phyloP scores from a whole-genome alignment of 2,329 filamentous ascomycete genomes.

The Xylariaceae sp. region DNA sequence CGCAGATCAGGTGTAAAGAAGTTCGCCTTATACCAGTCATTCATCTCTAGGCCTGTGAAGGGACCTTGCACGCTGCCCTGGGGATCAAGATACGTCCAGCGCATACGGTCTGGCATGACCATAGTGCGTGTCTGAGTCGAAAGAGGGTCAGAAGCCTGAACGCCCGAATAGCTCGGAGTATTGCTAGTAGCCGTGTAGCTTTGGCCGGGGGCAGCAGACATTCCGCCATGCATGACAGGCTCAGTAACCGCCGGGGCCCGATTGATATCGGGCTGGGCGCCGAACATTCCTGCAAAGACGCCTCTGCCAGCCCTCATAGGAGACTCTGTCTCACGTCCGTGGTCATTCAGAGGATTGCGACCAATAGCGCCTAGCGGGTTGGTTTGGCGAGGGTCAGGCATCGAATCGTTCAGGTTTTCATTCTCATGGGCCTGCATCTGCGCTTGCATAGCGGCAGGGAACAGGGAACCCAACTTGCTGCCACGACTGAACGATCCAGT shows the following conservation, averaged over 20 bases:
- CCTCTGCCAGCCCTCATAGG: conserved; percentile 52
- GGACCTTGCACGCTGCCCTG: conserved; percentile 89
- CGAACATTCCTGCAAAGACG: conserved; percentile 52
- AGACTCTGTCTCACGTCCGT: conserved; percentile 53
- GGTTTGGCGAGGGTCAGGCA: conserved; percentile 55
- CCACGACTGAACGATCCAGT: conserved; percentile 65
- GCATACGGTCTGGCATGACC: conserved; percentile 99
- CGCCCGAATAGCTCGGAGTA: conserved; percentile 32
- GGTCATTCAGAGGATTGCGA: conserved; percentile 51
- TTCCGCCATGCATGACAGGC: conserved; percentile 25
- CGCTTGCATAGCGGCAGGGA: conserved; percentile 83
- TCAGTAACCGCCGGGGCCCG: conserved; percentile 34
- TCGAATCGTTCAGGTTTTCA: conserved; percentile 50
- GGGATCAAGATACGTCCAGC: conserved; percentile 96
- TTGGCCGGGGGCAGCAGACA: conserved; percentile 30
- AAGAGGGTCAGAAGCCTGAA: conserved; percentile 44
- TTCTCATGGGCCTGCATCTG: conserved; percentile 76
- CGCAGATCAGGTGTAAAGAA: conserved; percentile 94
- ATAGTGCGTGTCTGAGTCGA: conserved; percentile 75
- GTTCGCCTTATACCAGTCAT: conserved; percentile 98
- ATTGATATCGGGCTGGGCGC: conserved; percentile 33
- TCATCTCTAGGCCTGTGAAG: conserved; percentile 96
- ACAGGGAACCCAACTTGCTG: conserved; percentile 81
- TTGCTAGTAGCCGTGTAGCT: conserved; percentile 30
- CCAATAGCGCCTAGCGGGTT: conserved; percentile 64